These are phyloP conservation scores for Puccinia coronata DNA, from an alignment of 1,284 basidiomycete species.

Conservation along the genomic window DNA sequence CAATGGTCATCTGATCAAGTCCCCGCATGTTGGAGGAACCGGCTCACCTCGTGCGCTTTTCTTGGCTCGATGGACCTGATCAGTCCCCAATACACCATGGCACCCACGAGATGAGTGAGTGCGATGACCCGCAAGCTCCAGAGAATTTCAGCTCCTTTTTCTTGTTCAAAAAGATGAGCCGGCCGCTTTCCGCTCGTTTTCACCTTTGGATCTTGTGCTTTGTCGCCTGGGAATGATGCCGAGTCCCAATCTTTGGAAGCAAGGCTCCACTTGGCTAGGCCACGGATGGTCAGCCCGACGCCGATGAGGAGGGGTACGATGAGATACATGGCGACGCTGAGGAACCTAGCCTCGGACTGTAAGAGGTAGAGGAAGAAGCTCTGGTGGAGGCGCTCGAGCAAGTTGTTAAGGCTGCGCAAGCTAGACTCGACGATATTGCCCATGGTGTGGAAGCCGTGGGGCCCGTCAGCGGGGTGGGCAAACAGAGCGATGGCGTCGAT, in stretches of 20 bases:
- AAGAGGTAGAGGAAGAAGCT: slow-evolving; percentile 94
- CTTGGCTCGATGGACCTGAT: slow-evolving; percentile 14
- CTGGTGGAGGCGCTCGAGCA: slow-evolving; percentile 88
- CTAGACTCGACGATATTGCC: slow-evolving; percentile 82
- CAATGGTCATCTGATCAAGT: too few species aligned
- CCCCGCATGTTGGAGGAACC: not conserved
- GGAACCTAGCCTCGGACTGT: slow-evolving; percentile 72
- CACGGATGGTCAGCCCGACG: slow-evolving; percentile 35
- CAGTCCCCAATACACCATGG: slow-evolving; percentile 19
- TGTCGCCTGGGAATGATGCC: not conserved
- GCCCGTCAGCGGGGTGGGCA: slow-evolving; percentile 80
- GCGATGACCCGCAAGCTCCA: slow-evolving; percentile 34
- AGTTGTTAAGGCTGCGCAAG: slow-evolving; percentile 83
- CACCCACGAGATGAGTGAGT: slow-evolving; percentile 32
- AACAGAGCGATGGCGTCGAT: slow-evolving; percentile 93
- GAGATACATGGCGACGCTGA: slow-evolving; percentile 84
- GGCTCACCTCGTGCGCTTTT: slow-evolving; percentile 2
- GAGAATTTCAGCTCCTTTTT: slow-evolving; percentile 20
- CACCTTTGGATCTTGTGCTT: not conserved
- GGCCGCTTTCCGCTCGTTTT: not conserved
- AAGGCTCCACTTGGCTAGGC: slow-evolving; percentile 24
- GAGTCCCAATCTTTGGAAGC: not conserved
- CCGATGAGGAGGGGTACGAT: slow-evolving; percentile 62
- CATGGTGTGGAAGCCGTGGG: slow-evolving; percentile 90
- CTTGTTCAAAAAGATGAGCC: not conserved